phyloP scores from a whole-genome alignment of 495 filamentous ascomycete species.

The Aspergillus wentii region DNA sequence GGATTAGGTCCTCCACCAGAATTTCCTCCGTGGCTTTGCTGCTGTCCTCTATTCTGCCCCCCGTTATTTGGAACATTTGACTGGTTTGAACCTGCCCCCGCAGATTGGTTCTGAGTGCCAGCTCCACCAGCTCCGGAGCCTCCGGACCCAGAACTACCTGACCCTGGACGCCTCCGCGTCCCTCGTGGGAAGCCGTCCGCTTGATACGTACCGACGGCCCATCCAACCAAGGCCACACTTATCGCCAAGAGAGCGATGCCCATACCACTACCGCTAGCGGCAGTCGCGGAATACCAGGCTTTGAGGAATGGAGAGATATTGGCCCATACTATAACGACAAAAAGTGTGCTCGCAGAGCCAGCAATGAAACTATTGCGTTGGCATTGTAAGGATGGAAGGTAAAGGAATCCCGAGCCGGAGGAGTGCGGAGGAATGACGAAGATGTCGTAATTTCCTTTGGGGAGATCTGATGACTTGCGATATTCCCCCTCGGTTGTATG shows the following conservation, averaged over 20 bases:
- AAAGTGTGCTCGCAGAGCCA: conserved; percentile 69
- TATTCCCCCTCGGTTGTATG: conserved; percentile 47
- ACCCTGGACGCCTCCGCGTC: conserved; percentile 10
- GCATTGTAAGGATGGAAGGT: conserved; percentile 81
- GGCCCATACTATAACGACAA: conserved; percentile 60
- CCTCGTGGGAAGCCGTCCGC: conserved; percentile 29
- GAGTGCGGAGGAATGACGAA: conserved; percentile 96
- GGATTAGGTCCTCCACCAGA: conserved; percentile 22
- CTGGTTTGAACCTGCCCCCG: conserved; percentile 6
- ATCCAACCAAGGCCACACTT: conserved; percentile 68
- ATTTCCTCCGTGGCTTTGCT: conserved; percentile 19
- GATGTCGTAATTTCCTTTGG: conserved; percentile 87
- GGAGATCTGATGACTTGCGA: conserved; percentile 55
- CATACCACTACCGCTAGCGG: conserved; percentile 56
- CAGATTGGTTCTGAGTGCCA: conserved; percentile 15
- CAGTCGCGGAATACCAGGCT: conserved; percentile 61
- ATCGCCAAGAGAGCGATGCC: conserved; percentile 56
- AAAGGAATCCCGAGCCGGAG: conserved; percentile 84
- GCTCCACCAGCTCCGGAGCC: conserved; percentile 12
- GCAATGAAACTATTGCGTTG: conserved; percentile 88
- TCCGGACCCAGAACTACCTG: conserved; percentile 23
- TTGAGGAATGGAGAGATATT: conserved; percentile 64
- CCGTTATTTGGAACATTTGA: conserved; percentile 8
- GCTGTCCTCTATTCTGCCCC: conserved; percentile 15
- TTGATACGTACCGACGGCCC: conserved; percentile 67